Conservation (phyloP, 2,329 filamentous ascomycete genomes). For the Stromatinia cepivora region DNA sequence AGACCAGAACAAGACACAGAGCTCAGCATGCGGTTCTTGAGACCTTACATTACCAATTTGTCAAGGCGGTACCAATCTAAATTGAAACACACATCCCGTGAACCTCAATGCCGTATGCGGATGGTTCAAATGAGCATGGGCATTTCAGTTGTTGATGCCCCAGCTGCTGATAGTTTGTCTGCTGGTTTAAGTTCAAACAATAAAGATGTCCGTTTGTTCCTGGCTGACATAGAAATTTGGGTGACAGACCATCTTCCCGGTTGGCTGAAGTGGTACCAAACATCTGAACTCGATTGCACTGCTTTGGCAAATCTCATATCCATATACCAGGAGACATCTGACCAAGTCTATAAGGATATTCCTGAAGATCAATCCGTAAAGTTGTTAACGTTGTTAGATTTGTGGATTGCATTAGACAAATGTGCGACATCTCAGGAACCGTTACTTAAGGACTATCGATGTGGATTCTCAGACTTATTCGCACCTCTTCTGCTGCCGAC, state of each 20-base stretch:
- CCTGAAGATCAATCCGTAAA: slow-evolving; percentile 54
- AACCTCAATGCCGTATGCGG: neutral
- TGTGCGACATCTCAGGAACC: slow-evolving; percentile 44
- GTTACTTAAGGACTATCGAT: slow-evolving; percentile 49
- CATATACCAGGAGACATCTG: slow-evolving; percentile 41
- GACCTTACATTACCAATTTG: neutral
- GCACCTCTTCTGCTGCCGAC: slow-evolving; percentile 49
- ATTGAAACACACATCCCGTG: neutral
- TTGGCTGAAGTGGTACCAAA: slow-evolving; percentile 28
- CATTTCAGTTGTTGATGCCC: slow-evolving; percentile 22
- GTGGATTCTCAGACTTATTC: slow-evolving; percentile 46
- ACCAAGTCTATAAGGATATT: slow-evolving; percentile 42
- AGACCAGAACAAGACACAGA: neutral
- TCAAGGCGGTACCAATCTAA: neutral
- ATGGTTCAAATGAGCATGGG: neutral
- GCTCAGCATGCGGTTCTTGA: neutral
- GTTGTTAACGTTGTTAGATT: slow-evolving; percentile 55
- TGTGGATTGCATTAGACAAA: slow-evolving; percentile 60
- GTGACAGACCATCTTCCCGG: slow-evolving; percentile 43
- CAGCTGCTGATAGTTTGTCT: slow-evolving; percentile 42
- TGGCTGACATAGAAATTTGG: slow-evolving; percentile 53
- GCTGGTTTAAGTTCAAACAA: no score
- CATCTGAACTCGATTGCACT: slow-evolving; percentile 35
- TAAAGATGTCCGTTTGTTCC: slow-evolving; percentile 18
- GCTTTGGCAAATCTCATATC: slow-evolving; percentile 40